Evolutionary conservation across 2,329 filamentous ascomycete species (phyloP), one percentile per base, ranked within the genome.

Genomic region (Balansia obtecta): DNA sequence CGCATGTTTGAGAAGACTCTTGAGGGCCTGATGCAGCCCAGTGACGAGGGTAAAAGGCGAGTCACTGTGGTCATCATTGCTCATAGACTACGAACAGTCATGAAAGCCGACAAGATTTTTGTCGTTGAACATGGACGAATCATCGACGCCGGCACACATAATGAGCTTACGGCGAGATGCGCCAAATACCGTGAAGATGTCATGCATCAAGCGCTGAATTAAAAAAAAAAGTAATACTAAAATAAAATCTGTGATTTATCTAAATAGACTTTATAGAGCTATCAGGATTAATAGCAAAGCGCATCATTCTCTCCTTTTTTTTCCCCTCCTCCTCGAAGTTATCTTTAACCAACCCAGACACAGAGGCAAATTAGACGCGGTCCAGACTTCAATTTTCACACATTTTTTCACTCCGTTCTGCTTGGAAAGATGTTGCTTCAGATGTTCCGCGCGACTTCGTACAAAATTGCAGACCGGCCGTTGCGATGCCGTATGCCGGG

Each of bases 1-100:
- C 41, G 41, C 16, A 1, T 43, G 22, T 43, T 43, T 18, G 41
- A 43, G 8, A 27, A 18, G 8, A 43, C 41, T 20, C 41, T 43
- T 5, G 41, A 43, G 41, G 8, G 41, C 41, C 16, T 45, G 5
- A 45, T 45, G 43, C n/a, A 60, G 51, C 40, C 16, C n/a, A 22
- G 13, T 20, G 18, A 42, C 20, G 40, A 42, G 18, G 34, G 34
- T 3, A 37, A 37, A 37, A 37, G 34, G 7, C 11, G 34, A 15
- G 34, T 43, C 11, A 43, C 41, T 20, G 41, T 43, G 41, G 41
- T 43, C 16, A 43, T 6, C 11, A 43, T 43, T 43, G 41, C 41
- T 8, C 41, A 43, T 16, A 20, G 41, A 12, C 41, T 43, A 27
- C 41, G 41, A 18, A 43, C 41, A 12, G 8, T 43, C 16, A 27